These are phyloP conservation scores for Diospyros lotus DNA, from an alignment of 148 eudicot species.

Conservation along the genomic window DNA sequence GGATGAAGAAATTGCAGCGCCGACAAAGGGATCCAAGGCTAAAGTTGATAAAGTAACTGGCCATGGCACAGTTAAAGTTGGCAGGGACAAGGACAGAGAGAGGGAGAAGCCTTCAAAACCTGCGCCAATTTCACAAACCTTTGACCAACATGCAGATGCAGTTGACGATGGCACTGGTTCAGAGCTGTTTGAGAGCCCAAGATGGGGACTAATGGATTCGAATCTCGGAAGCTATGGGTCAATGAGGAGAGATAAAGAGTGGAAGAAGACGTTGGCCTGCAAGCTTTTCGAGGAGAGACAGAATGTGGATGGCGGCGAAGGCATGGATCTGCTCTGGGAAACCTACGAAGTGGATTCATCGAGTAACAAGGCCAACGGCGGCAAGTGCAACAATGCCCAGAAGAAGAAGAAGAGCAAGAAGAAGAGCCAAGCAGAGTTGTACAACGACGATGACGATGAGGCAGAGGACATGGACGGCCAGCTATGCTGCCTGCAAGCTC, in stretches of 20 bases:
- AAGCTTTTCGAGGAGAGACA: slow-evolving; percentile 84
- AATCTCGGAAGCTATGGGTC: slow-evolving; percentile 54
- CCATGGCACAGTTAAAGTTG: not conserved
- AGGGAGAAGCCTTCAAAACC: slow-evolving; percentile 3
- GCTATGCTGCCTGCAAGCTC: slow-evolving; percentile 76
- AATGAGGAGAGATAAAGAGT: slow-evolving; percentile 74
- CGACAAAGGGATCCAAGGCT: slow-evolving; percentile 24
- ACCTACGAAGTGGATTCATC: slow-evolving; percentile 46
- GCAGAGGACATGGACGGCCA: slow-evolving; percentile 37
- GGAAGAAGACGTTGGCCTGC: slow-evolving; percentile 82
- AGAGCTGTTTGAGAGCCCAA: not conserved
- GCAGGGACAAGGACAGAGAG: not conserved
- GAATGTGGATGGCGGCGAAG: slow-evolving; percentile 49
- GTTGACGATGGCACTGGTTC: not conserved
- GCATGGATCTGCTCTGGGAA: slow-evolving; percentile 95
- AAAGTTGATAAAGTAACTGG: not conserved
- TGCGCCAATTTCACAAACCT: not conserved
- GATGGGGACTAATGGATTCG: slow-evolving; percentile 8
- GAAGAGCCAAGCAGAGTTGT: slow-evolving; percentile 7
- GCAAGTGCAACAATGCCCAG: slow-evolving; percentile 3
- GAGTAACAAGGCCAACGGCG: slow-evolving; percentile 6
- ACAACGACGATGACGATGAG: slow-evolving; percentile 31
- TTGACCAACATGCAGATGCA: not conserved
- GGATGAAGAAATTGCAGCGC: slow-evolving; percentile 19
- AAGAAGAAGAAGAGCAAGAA: slow-evolving; percentile 24